Percentiles rank a stretch among this genome's conserved stretches.
phyloP scores from a whole-genome alignment of 73 alveolate species.

The Tetrahymena thermophila region DNA sequence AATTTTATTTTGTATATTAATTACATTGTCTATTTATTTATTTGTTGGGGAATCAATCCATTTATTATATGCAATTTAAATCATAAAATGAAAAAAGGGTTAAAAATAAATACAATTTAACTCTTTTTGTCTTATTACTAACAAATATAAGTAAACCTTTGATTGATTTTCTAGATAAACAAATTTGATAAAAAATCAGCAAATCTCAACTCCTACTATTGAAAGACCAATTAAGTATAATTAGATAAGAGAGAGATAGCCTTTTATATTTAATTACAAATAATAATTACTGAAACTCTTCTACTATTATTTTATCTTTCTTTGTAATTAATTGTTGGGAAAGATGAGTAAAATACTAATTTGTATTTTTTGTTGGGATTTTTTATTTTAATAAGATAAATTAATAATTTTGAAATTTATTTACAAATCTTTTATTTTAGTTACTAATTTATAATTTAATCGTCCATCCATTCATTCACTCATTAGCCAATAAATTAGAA shows the following conservation, averaged over 20 bases:
- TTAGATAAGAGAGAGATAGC: neutral
- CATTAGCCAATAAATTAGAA: neutral
- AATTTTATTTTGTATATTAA: no score
- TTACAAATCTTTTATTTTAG: neutral
- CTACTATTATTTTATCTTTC: neutral
- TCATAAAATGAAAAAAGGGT: no score
- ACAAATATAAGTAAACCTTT: no score
- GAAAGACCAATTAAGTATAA: neutral
- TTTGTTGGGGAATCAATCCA: neutral
- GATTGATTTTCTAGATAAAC: no score
- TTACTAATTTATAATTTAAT: neutral
- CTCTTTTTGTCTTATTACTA: no score
- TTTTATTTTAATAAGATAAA: no score
- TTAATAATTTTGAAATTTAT: neutral
- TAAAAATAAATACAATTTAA: no score
- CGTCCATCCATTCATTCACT: no score
- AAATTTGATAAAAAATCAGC: no score
- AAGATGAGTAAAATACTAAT: neutral
- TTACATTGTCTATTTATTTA: neutral
- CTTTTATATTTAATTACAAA: neutral
- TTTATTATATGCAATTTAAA: neutral
- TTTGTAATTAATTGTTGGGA: neutral
- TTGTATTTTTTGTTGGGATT: neutral
- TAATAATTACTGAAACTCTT: neutral
- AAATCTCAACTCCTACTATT: neutral